Percentiles rank a stretch among this genome's conserved stretches.
These are phyloP conservation scores for Umbilicus rupestris DNA, from an alignment of 164 flowering plant genomes.

Conservation along the genomic window DNA sequence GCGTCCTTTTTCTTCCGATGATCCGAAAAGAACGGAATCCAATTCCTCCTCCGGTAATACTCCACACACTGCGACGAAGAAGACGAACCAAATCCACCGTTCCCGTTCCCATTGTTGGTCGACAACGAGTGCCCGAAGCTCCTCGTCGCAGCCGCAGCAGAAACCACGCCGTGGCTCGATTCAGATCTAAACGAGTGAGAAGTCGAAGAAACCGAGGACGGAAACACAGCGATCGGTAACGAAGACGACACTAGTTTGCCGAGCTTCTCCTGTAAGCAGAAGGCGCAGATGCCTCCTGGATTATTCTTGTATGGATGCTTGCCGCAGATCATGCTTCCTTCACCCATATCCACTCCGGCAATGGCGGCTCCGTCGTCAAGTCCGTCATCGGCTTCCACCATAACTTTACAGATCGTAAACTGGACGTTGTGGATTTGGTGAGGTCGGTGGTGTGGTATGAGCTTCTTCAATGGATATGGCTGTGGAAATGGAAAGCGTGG, in stretches of 20 bases:
- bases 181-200: slow-evolving; percentile 37
- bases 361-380: neutral
- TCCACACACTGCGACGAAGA: slow-evolving; percentile 5
- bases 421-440: no score
- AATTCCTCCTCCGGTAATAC: neutral
- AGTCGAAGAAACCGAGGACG: slow-evolving; percentile 20
- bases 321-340: neutral
- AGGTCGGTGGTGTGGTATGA: neutral
- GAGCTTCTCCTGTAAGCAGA: slow-evolving; percentile 62
- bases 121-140: neutral
- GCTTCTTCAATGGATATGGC: no score
- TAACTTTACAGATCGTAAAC: no score
- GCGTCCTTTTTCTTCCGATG: neutral
- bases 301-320: slow-evolving; percentile 5
- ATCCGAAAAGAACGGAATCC: slow-evolving; percentile 2
- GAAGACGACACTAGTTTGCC: slow-evolving; percentile 53
- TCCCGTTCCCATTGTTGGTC: no score
- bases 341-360: neutral
- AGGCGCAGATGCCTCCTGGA: slow-evolving; percentile 62
- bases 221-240: slow-evolving; percentile 13
- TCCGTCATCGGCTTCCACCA: neutral
- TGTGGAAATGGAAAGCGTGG: neutral
- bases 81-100: slow-evolving; percentile 31
- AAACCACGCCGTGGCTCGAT: neutral
- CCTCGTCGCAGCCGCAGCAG: neutral